Conservation (phyloP, 768 basidiomycete genomes). For the Boletus patriciae region DNA sequence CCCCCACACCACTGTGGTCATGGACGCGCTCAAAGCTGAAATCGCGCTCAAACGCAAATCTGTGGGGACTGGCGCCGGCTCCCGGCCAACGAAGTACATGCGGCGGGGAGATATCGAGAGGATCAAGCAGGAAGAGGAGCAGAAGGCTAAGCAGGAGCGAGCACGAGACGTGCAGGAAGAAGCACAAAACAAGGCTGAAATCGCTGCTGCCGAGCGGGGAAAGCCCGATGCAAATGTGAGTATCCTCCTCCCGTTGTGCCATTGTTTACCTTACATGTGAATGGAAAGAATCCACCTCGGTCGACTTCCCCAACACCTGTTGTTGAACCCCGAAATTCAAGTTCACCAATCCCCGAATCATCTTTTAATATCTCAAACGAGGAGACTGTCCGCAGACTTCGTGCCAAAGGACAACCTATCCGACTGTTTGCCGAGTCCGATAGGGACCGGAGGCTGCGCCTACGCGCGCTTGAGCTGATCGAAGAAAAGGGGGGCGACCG, state of each 20-base stretch:
- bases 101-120: conserved; percentile 87
- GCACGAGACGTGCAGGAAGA: conserved; percentile 36
- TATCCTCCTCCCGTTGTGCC: conserved; percentile 6
- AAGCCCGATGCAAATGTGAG: conserved; percentile 46
- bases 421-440: conserved; percentile 94
- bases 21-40: conserved; percentile 92
- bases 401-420: conserved; percentile 91
- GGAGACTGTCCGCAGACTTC: conserved; percentile 85
- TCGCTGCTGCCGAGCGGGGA: conserved; percentile 20
- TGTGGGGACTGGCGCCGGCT: conserved; percentile 45
- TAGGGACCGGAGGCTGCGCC: conserved; percentile 84
- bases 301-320: conserved; percentile 43
- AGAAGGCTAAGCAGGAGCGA: conserved; percentile 32
- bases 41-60: conserved; percentile 86
- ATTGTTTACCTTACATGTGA: conserved; percentile 41
- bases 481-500: conserved; percentile 84
- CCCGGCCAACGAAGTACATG: conserved; percentile 83
- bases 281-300: conserved; percentile 47
- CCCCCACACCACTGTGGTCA: conserved; percentile 32
- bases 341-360: conserved; percentile 40
- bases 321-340: conserved; percentile 35
- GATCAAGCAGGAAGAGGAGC: conserved; percentile 49
- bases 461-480: conserved; percentile 92
- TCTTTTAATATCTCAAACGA: conserved; percentile 90
- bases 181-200: conserved; percentile 16